Percentiles rank a stretch among this genome's conserved stretches.
Evolutionary conservation across 257 asterid species (phyloP).

Genomic region (Marsdenia floribunda): DNA sequence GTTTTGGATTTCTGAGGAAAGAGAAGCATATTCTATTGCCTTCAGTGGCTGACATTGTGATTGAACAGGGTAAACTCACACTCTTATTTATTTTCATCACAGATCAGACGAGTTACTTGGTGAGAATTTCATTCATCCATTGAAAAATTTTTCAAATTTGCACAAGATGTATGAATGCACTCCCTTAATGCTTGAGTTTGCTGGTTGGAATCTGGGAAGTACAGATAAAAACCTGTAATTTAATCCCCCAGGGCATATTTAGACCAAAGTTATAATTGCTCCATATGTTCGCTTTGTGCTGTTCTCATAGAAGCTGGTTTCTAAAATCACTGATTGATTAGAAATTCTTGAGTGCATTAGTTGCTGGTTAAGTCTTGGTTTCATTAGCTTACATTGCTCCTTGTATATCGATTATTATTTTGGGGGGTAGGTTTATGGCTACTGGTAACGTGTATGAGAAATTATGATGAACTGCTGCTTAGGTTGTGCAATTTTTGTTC

Average conservation of each 20-base stretch:
- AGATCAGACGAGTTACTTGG: not conserved
- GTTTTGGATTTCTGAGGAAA: constrained; percentile 56
- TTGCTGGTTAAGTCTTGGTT: not conserved
- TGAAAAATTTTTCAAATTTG: not conserved
- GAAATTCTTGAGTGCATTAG: not conserved
- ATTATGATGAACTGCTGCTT: not conserved
- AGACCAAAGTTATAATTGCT: not conserved
- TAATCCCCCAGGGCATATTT: not conserved
- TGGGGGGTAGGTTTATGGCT: not conserved
- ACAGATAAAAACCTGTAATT: not conserved
- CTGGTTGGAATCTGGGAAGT: not conserved
- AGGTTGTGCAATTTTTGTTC: not conserved
- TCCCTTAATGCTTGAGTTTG: not conserved
- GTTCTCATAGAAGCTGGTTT: not conserved
- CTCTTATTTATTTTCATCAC: not conserved
- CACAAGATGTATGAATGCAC: not conserved
- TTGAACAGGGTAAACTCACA: constrained; percentile 58
- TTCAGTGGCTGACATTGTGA: constrained; percentile 55
- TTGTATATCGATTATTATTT: too few species aligned
- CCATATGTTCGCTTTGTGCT: not conserved
- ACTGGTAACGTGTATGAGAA: not conserved
- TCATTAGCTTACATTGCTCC: not conserved
- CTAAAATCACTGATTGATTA: not conserved
- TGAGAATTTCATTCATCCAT: not conserved
- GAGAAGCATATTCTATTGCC: constrained; percentile 65